A percentile compares a stretch with the other conserved stretches of the same genome.
Conservation (phyloP, 345 rosid genomes). For the Heritiera littoralis region DNA sequence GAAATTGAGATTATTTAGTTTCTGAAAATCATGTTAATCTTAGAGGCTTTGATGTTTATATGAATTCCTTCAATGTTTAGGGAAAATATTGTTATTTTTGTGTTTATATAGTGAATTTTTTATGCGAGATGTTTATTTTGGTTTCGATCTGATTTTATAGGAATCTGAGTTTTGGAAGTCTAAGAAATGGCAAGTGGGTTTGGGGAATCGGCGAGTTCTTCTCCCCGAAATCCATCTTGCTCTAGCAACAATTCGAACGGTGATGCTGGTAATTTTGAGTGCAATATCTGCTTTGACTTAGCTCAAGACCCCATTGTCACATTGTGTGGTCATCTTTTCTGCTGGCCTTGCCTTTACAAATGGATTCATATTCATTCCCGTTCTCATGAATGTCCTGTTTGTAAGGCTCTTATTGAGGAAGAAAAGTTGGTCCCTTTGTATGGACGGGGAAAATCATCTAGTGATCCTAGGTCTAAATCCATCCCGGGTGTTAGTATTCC, state of each 20-base stretch:
- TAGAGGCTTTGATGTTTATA: not conserved
- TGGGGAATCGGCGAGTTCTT: constrained; percentile 64
- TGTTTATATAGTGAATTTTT: not conserved
- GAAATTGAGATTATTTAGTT: not conserved
- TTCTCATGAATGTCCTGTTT: constrained; percentile 85
- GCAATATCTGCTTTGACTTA: constrained; percentile 97
- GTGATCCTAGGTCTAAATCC: constrained; percentile 91
- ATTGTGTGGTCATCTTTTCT: constrained; percentile 94
- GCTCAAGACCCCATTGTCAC: constrained; percentile 99
- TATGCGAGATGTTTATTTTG: constrained; percentile 21
- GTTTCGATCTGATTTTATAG: constrained; percentile 23
- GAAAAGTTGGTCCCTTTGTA: constrained; percentile 90
- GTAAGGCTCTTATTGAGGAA: constrained; percentile 87
- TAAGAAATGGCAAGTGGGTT: constrained; percentile 56
- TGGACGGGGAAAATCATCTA: constrained; percentile 85
- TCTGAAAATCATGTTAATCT: not conserved
- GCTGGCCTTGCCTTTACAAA: constrained; percentile 99
- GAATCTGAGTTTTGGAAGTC: constrained; percentile 28
- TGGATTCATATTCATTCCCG: constrained; percentile 89
- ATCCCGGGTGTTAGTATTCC: constrained; percentile 83
- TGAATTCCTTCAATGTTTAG: not conserved
- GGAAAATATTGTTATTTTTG: not conserved
- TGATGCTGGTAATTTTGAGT: constrained; percentile 82
- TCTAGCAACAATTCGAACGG: constrained; percentile 54
- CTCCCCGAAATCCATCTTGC: constrained; percentile 62